Percentiles rank a stretch among this genome's conserved stretches.
Evolutionary conservation across 2,329 filamentous ascomycete genomes (phyloP).

Genomic region (Magnaporthiopsis rhizophila): DNA sequence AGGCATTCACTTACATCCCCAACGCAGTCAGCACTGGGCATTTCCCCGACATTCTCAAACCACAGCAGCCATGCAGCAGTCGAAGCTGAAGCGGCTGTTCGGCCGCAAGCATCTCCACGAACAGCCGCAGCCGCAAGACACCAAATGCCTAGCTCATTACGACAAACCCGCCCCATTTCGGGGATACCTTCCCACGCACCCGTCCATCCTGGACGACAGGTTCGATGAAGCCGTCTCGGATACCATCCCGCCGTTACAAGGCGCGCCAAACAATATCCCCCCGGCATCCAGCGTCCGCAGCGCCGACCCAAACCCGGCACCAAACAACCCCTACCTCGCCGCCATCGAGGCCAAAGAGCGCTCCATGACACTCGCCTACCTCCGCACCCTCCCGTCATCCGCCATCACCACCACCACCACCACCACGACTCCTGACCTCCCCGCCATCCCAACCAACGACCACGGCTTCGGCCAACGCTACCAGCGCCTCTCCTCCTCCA

Average conservation of each 20-base stretch:
- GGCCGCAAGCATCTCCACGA: background rate
- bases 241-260: background rate
- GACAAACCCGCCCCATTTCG: background rate
- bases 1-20: background rate
- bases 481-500: constrained; percentile 17
- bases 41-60: background rate
- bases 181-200: background rate
- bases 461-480: constrained; percentile 27
- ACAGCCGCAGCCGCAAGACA: background rate
- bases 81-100: background rate
- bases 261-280: background rate
- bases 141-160: too few relatives aligned
- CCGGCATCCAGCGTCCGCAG: background rate
- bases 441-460: constrained; percentile 6
- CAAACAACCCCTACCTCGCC: constrained; percentile 22
- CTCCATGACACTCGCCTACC: constrained; percentile 21
- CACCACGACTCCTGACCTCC: background rate
- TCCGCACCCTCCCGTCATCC: constrained; percentile 17
- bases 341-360: constrained; percentile 23
- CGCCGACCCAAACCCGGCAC: too few relatives aligned
- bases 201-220: background rate
- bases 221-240: background rate
- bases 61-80: background rate
- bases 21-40: background rate
- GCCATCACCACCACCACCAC: background rate